phyloP scores from a whole-genome alignment of 108 stramenopile genomes.

The Discostella stelligeroides region DNA sequence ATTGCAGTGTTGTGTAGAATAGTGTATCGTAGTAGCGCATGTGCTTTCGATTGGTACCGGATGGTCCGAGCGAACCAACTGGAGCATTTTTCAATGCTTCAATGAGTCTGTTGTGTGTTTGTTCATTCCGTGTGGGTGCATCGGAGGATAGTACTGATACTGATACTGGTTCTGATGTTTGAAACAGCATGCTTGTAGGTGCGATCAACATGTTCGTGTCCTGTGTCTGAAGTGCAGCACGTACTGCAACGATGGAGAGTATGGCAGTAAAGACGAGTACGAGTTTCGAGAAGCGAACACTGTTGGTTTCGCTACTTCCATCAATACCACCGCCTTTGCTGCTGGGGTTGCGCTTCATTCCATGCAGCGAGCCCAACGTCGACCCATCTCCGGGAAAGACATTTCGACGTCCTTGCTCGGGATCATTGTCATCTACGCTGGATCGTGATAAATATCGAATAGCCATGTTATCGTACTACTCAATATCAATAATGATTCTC shows the following conservation, averaged over 20 bases:
- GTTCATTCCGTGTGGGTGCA: too few relatives aligned
- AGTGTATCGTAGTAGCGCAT: constrained; percentile 34
- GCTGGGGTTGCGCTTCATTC: too few relatives aligned
- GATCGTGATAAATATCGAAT: too few relatives aligned
- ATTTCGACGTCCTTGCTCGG: too few relatives aligned
- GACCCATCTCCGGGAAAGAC: not conserved
- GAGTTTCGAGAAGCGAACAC: not conserved
- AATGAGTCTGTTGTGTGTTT: constrained; percentile 1
- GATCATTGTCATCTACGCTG: too few relatives aligned
- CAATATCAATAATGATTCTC: too few relatives aligned
- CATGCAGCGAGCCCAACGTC: not conserved
- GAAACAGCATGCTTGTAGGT: not conserved
- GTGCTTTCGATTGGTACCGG: not conserved
- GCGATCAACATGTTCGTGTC: not conserved
- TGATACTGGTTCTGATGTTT: too few relatives aligned
- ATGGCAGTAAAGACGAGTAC: not conserved
- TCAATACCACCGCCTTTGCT: too few relatives aligned
- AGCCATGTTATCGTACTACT: too few relatives aligned
- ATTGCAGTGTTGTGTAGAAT: constrained; percentile 33
- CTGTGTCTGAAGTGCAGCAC: not conserved
- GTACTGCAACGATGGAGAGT: not conserved
- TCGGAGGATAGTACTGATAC: too few relatives aligned
- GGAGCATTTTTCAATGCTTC: constrained; percentile 20
- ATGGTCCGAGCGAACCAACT: constrained; percentile 24
- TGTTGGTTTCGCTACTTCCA: not conserved